Conservation (phyloP, 495 filamentous ascomycete species). For the Lineolata rhizophorae region DNA sequence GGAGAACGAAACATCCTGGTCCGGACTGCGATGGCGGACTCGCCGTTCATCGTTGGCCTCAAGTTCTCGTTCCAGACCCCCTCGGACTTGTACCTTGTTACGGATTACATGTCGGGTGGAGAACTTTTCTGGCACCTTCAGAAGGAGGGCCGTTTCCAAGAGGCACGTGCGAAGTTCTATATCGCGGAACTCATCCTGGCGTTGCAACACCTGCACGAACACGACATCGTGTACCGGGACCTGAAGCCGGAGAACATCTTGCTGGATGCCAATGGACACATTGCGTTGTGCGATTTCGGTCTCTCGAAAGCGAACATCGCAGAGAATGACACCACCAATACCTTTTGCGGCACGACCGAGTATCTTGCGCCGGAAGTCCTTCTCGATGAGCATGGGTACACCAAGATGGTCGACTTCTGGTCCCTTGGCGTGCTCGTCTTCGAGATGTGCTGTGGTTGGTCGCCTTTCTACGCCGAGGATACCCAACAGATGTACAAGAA, state of each 20-base stretch:
- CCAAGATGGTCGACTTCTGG: constrained; percentile 99
- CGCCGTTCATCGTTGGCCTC: constrained; percentile 90
- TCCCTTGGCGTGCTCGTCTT: constrained; percentile 93
- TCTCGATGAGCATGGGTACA: constrained; percentile 91
- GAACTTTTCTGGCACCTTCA: constrained; percentile 98
- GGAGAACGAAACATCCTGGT: constrained; percentile 95
- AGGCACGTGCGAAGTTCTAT: constrained; percentile 92
- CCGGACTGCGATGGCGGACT: constrained; percentile 83
- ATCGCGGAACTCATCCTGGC: constrained; percentile 94
- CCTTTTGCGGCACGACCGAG: constrained; percentile 95
- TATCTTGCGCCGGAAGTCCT: constrained; percentile 93
- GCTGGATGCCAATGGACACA: constrained; percentile 66
- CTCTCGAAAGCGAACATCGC: constrained; percentile 92
- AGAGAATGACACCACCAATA: constrained; percentile 93
- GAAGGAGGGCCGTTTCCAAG: constrained; percentile 88
- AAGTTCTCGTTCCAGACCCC: constrained; percentile 99
- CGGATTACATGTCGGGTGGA: constrained; percentile 99
- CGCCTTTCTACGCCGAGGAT: constrained; percentile 95
- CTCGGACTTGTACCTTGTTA: constrained; percentile 89
- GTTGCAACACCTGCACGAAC: constrained; percentile 82
- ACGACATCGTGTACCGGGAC: constrained; percentile 95
- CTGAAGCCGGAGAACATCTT: constrained; percentile 74
- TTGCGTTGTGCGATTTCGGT: constrained; percentile 74
- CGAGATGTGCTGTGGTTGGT: constrained; percentile 99
- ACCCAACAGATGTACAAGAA: constrained; percentile 99